Evolutionary conservation across 2,329 filamentous ascomycete species (phyloP), one percentile per base, ranked within the genome.

Genomic region (Calonectria pauciramosa): DNA sequence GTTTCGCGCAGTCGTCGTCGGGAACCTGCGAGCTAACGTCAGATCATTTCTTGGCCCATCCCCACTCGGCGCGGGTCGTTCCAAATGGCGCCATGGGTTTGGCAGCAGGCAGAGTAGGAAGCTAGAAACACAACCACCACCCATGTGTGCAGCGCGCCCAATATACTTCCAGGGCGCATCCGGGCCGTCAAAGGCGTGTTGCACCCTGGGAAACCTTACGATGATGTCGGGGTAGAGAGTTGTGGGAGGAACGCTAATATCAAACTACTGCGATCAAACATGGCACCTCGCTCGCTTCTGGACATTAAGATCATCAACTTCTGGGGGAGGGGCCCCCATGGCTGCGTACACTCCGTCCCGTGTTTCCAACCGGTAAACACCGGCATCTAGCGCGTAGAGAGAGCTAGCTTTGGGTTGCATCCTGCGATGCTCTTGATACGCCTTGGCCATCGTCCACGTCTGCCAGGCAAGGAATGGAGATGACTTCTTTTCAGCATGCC

Each of bases 21-120:
- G 56, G 23, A 63, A 41, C 32, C 26, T 63, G 56, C 56, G 36
- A 41, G 44, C 56, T 63, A 63, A 63, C 34, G 56, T 63, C 56
- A 41, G 56, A 63, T 63, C 56, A 63, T 63, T 63, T 63, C 56
- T 63, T 63, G 56, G 56, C 56, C 56, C 7, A 41, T 63, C 56
- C 56, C 56, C 56, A 63, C 56, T 26, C 34, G 18, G 56, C 56
- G 56, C 56, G 56, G 56, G 56, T 41, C 23, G 56, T 63, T 63
- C 56, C 56, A 41, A 18, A 38, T 63, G 56, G 56, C 36, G 56
- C 34, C 56, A 41, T 38, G n/a, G 34, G 56, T n/a, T n/a, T 3
- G 41, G 44, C 20, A 23, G n/a, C 10, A 47, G n/a, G 9, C 8
- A 38, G 18, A 38, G 41, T 41, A 28, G 14, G 38, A 36, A 41